Conservation (phyloP, 257 asterid species). For the Jasminum sambac region DNA sequence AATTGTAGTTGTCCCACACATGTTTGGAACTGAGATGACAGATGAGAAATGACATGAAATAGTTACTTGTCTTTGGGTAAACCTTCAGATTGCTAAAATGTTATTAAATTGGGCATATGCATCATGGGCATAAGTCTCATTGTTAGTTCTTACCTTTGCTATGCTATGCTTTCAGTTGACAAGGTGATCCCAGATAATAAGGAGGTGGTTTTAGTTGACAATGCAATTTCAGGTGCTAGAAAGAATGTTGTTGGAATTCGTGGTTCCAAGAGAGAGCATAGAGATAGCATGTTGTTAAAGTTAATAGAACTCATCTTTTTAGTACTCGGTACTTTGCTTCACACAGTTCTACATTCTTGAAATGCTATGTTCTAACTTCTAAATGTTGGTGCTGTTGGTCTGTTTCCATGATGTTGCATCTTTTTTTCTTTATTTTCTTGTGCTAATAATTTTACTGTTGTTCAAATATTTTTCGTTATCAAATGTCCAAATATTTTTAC, state of each 20-base stretch:
- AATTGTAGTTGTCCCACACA: no score
- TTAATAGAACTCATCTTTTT: conserved; percentile 13
- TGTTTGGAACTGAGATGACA: no score
- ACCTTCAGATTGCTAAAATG: no score
- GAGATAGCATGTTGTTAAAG: conserved; percentile 56
- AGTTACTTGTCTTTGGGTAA: no score
- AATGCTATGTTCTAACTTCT: conserved; percentile 6
- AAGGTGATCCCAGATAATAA: conserved; percentile 26
- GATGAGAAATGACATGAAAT: no score
- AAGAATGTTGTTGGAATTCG: conserved; percentile 32
- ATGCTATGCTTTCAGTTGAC: conserved; percentile 46
- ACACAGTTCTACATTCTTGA: conserved; percentile 21
- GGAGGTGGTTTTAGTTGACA: conserved; percentile 34
- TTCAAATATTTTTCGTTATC: no score
- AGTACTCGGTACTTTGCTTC: conserved; percentile 19
- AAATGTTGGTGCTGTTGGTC: conserved; percentile 10
- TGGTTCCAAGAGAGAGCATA: conserved; percentile 66
- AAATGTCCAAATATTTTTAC: no score
- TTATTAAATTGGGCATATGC: no score
- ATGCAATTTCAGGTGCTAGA: conserved; percentile 32
- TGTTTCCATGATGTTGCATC: not conserved
- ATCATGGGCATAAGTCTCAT: no score
- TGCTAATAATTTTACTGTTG: no score
- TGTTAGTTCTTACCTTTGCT: conserved; percentile 31
- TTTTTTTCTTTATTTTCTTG: no score